A percentile compares a stretch with the other conserved stretches of the same genome.
Conservation (phyloP, 176 grass and related monocot species). For the Zoysia japonica region DNA sequence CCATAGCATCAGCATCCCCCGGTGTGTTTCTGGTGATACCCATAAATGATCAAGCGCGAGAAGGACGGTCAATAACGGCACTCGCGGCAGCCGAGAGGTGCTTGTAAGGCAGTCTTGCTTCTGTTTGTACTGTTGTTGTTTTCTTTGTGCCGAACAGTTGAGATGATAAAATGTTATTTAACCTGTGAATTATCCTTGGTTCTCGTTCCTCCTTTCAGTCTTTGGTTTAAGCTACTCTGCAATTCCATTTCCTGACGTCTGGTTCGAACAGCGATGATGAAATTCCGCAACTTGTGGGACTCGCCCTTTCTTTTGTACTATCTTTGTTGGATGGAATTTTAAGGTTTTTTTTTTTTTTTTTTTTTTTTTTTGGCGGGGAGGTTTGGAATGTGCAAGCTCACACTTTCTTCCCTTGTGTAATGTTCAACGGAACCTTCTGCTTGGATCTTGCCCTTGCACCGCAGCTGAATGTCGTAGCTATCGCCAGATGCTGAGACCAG, state of each 20-base stretch:
- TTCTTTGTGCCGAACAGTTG: background rate
- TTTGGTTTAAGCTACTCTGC: no score
- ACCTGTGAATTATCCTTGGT: background rate
- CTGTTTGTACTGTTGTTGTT: slow-evolving; percentile 34
- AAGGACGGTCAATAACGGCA: background rate
- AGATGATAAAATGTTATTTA: background rate
- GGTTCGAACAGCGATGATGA: no score
- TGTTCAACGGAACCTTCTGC: no score
- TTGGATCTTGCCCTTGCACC: background rate
- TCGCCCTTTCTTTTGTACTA: no score
- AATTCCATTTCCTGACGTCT: no score
- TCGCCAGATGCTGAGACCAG: background rate
- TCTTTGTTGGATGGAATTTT: no score
- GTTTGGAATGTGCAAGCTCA: no score
- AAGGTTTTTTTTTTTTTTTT: no score
- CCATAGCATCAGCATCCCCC: background rate
- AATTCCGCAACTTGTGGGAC: no score
- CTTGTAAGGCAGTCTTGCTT: slow-evolving; percentile 35
- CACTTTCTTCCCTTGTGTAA: no score
- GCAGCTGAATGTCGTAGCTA: background rate
- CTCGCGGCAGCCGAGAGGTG: slow-evolving; percentile 8
- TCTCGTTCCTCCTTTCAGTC: no score
- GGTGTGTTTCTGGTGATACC: background rate
- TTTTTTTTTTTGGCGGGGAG: no score
- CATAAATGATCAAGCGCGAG: background rate